Evolutionary conservation across 2,329 filamentous ascomycete species (phyloP).

Genomic region (Fusarium sp.): DNA sequence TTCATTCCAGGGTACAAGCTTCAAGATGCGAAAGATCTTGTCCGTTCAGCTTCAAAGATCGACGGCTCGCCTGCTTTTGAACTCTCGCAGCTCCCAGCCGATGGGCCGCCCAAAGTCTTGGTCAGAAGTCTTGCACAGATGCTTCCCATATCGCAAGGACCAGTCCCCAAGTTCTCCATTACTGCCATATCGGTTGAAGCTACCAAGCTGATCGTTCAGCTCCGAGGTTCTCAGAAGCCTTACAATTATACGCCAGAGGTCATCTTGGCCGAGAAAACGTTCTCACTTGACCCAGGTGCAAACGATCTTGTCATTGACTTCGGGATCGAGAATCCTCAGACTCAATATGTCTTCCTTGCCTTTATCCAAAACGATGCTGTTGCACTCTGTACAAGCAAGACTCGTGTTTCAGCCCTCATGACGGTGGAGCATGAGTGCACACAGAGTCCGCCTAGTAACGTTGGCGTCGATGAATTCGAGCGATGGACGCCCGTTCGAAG

Average conservation of each 20-base stretch:
- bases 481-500: constrained; percentile 18
- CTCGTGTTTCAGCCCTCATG: constrained; percentile 19
- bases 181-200: constrained; percentile 9
- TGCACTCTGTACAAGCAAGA: constrained; percentile 8
- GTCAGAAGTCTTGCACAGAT: constrained; percentile 22
- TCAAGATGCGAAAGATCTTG: constrained; percentile 8
- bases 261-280: background rate
- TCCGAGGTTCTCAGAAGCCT: background rate
- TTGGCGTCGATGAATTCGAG: constrained; percentile 16
- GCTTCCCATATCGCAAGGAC: background rate
- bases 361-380: constrained; percentile 17
- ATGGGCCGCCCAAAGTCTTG: constrained; percentile 12
- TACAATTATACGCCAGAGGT: constrained; percentile 21
- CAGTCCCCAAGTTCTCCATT: constrained; percentile 2
- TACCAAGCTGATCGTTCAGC: background rate
- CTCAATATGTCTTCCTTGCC: constrained; percentile 16
- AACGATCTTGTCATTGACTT: constrained; percentile 15
- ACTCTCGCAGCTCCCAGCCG: background rate
- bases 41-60: constrained; percentile 1
- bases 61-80: background rate
- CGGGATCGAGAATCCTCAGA: constrained; percentile 7
- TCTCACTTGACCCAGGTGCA: background rate
- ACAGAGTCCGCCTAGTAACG: constrained; percentile 1
- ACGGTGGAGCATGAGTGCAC: constrained; percentile 20
- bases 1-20: constrained; percentile 23